phyloP scores from a whole-genome alignment of 2,329 filamentous ascomycete genomes.

The Sordariomycetes sp. region DNA sequence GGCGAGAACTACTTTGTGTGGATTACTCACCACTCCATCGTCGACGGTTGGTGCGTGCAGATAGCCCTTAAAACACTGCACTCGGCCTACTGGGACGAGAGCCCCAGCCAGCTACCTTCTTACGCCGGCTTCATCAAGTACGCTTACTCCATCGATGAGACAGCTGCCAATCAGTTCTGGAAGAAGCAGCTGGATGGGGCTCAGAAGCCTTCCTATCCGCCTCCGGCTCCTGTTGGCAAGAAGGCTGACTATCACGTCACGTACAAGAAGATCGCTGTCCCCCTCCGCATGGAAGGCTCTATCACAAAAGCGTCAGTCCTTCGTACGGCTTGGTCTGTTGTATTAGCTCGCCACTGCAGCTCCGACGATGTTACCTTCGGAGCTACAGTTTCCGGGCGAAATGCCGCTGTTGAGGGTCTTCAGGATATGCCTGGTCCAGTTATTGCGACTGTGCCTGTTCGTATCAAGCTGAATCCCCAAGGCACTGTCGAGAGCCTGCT shows the following conservation, averaged over 20 bases:
- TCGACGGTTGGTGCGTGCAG: conserved; percentile 4
- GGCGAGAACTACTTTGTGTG: conserved; percentile 1
- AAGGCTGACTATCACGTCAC: not conserved
- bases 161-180: conserved; percentile 6
- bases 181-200: conserved; percentile 7
- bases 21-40: conserved; percentile 5
- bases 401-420: conserved; percentile 7
- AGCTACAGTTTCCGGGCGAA: conserved; percentile 12
- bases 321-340: conserved; percentile 3
- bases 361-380: conserved; percentile 15
- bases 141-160: conserved; percentile 1
- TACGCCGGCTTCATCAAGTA: conserved; percentile 7
- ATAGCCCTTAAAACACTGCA: conserved; percentile 4
- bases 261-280: not conserved
- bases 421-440: conserved; percentile 7
- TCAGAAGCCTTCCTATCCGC: conserved; percentile 5
- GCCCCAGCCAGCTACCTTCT: not conserved
- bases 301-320: conserved; percentile 5
- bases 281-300: not conserved
- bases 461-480: conserved; percentile 3
- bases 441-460: conserved; percentile 7
- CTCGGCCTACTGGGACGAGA: not conserved
- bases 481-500: conserved; percentile 4
- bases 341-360: conserved; percentile 8
- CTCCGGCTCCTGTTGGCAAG: not conserved